A percentile compares a stretch with the other conserved stretches of the same genome.
Conservation (phyloP, 163 green algal genomes). For the Prototheca wickerhamii region DNA sequence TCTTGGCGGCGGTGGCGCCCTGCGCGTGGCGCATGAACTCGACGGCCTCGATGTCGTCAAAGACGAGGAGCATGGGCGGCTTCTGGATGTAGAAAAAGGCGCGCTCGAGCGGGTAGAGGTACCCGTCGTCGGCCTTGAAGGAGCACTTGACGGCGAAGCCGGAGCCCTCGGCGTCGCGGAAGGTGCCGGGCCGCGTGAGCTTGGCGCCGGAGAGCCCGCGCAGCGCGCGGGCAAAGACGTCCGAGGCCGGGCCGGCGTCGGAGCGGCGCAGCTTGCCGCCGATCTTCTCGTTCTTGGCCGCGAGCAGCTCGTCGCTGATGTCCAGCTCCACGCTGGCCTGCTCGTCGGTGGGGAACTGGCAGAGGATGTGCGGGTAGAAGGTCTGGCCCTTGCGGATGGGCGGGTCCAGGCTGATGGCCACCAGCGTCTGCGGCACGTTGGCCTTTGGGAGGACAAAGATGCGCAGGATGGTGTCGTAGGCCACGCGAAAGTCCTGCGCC, state of each 20-base stretch:
- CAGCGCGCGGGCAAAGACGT: slow-evolving; percentile 80
- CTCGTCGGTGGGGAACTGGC: slow-evolving; percentile 64
- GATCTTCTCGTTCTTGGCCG: slow-evolving; percentile 75
- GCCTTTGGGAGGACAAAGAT: slow-evolving; percentile 88
- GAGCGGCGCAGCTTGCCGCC: slow-evolving; percentile 57
- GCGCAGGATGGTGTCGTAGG: slow-evolving; percentile 76
- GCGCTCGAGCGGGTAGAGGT: slow-evolving; percentile 89
- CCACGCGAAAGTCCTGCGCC: slow-evolving; percentile 84
- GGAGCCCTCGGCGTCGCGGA: slow-evolving; percentile 56
- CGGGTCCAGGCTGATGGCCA: slow-evolving; percentile 82
- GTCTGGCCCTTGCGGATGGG: slow-evolving; percentile 84
- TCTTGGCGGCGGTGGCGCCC: slow-evolving; percentile 56
- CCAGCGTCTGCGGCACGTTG: slow-evolving; percentile 78
- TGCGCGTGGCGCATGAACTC: slow-evolving; percentile 81
- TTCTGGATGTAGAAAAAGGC: slow-evolving; percentile 98
- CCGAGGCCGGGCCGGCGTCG: slow-evolving; percentile 52
- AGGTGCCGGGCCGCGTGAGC: slow-evolving; percentile 65
- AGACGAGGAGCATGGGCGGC: slow-evolving; percentile 77
- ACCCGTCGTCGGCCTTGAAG: slow-evolving; percentile 90
- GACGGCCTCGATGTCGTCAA: slow-evolving; percentile 75
- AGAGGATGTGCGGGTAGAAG: slow-evolving; percentile 89
- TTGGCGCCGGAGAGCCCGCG: slow-evolving; percentile 70
- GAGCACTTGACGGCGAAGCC: slow-evolving; percentile 68
- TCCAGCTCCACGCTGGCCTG: slow-evolving; percentile 63
- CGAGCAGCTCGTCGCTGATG: slow-evolving; percentile 68